Conservation (phyloP, 2,329 filamentous ascomycete species). For the Xylaria sp. region DNA sequence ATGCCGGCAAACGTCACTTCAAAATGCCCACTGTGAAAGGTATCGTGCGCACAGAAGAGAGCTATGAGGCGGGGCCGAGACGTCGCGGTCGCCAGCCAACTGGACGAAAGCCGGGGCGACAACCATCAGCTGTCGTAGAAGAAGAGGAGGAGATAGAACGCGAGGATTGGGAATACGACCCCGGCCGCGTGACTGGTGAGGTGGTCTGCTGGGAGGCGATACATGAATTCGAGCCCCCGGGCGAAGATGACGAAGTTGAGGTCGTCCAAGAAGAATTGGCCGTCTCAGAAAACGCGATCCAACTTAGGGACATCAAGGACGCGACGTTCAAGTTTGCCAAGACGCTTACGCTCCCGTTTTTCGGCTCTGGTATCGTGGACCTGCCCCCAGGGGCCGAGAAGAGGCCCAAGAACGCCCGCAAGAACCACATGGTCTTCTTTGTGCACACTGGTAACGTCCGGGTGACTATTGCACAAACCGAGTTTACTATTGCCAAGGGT, state of each 20-base stretch:
- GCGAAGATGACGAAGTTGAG: constrained; percentile 64
- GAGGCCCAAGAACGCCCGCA: constrained; percentile 88
- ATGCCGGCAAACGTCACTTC: constrained; percentile 59
- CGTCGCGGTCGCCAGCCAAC: constrained; percentile 40
- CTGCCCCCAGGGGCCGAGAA: constrained; percentile 85
- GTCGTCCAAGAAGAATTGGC: constrained; percentile 66
- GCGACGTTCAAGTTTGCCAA: constrained; percentile 90
- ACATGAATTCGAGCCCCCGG: constrained; percentile 63
- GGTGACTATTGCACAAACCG: constrained; percentile 78
- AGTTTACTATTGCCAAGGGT: constrained; percentile 85
- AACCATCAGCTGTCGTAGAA: constrained; percentile 47
- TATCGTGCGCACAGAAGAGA: constrained; percentile 77
- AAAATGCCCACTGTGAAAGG: constrained; percentile 78
- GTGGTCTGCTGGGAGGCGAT: constrained; percentile 72
- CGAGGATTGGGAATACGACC: constrained; percentile 77
- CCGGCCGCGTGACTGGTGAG: constrained; percentile 70
- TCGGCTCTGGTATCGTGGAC: constrained; percentile 90
- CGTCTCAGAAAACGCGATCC: constrained; percentile 64
- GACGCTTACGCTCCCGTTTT: constrained; percentile 83
- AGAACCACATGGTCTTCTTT: constrained; percentile 98
- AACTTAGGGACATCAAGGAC: constrained; percentile 67
- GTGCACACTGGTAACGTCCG: constrained; percentile 84
- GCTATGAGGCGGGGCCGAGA: constrained; percentile 49
- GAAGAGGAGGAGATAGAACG: constrained; percentile 66
- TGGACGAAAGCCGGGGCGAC: constrained; percentile 28